phyloP scores from a whole-genome alignment of 352 stramenopile genomes.

The Phytophthora pistaciae region DNA sequence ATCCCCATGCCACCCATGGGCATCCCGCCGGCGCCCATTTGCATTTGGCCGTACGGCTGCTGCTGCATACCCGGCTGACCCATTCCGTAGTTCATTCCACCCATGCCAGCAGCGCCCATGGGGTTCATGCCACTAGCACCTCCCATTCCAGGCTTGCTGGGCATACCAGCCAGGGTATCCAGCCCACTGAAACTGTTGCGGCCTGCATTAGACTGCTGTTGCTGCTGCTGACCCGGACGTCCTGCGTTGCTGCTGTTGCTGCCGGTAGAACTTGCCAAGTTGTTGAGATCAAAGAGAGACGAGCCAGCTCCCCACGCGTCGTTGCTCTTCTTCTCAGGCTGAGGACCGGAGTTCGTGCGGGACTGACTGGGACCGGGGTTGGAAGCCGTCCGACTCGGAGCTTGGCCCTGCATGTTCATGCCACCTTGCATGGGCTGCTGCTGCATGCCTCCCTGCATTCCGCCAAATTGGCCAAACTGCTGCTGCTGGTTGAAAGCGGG shows the following conservation, averaged over 20 bases:
- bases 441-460: conserved; percentile 51
- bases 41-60: conserved; percentile 48
- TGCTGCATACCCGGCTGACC: conserved; percentile 38
- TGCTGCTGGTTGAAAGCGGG: conserved; percentile 63
- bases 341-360: conserved; percentile 38
- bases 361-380: conserved; percentile 46
- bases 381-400: conserved; percentile 50
- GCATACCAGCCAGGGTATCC: conserved; percentile 84
- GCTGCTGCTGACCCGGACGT: conserved; percentile 41
- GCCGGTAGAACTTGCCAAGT: conserved; percentile 53
- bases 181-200: conserved; percentile 85
- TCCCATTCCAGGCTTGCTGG: conserved; percentile 70
- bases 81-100: conserved; percentile 62
- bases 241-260: conserved; percentile 30
- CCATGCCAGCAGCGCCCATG: conserved; percentile 50
- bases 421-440: conserved; percentile 50
- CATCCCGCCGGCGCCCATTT: conserved; percentile 47
- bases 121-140: conserved; percentile 56
- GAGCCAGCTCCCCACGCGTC: conserved; percentile 86
- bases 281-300: conserved; percentile 83
- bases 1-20: conserved; percentile 63
- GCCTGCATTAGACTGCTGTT: conserved; percentile 40
- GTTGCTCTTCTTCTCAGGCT: conserved; percentile 63
- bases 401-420: conserved; percentile 38
- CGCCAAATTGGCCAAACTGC: conserved; percentile 56